A percentile compares a stretch with the other conserved stretches of the same genome.
Evolutionary conservation across 2,329 filamentous ascomycete genomes (phyloP).

Genomic region (Cercospora canescens): DNA sequence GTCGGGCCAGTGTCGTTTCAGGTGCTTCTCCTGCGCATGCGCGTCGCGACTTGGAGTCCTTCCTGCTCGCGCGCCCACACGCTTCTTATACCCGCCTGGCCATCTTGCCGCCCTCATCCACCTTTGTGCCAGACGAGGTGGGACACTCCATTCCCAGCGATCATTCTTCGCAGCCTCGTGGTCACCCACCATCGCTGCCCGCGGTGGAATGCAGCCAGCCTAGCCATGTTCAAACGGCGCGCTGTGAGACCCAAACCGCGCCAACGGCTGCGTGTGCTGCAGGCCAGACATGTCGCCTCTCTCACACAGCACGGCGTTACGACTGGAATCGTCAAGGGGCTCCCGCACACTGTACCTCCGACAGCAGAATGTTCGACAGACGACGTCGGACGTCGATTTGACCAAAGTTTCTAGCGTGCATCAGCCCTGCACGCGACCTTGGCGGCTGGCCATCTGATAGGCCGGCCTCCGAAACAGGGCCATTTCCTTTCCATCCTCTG

Average conservation of each 20-base stretch:
- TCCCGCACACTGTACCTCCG: not conserved
- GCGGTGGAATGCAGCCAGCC: slow-evolving; percentile 22
- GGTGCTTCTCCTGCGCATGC: slow-evolving; percentile 12
- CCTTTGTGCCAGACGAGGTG: not conserved
- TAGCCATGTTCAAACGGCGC: slow-evolving; percentile 7
- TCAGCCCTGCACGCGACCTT: slow-evolving; percentile 4
- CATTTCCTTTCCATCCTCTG: slow-evolving; percentile 7
- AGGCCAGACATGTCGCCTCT: slow-evolving; percentile 3
- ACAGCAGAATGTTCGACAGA: slow-evolving; percentile 6
- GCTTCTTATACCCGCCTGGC: not conserved
- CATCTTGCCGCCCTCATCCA: not conserved
- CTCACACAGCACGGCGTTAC: not conserved
- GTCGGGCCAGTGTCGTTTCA: slow-evolving; percentile 16
- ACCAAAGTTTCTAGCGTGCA: not conserved
- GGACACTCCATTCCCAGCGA: slow-evolving; percentile 11
- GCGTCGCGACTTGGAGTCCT: slow-evolving; percentile 3
- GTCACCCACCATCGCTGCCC: slow-evolving; percentile 13
- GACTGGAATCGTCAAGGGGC: slow-evolving; percentile 5
- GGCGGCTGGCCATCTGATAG: slow-evolving; percentile 5
- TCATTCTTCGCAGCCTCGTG: slow-evolving; percentile 26
- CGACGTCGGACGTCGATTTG: slow-evolving; percentile 3
- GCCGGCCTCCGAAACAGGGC: not conserved
- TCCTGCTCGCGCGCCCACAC: not conserved
- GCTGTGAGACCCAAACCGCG: slow-evolving; percentile 17
- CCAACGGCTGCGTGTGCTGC: not conserved